Evolutionary conservation across 2,329 filamentous ascomycete species (phyloP).

Genomic region (Cladosporium sp.): DNA sequence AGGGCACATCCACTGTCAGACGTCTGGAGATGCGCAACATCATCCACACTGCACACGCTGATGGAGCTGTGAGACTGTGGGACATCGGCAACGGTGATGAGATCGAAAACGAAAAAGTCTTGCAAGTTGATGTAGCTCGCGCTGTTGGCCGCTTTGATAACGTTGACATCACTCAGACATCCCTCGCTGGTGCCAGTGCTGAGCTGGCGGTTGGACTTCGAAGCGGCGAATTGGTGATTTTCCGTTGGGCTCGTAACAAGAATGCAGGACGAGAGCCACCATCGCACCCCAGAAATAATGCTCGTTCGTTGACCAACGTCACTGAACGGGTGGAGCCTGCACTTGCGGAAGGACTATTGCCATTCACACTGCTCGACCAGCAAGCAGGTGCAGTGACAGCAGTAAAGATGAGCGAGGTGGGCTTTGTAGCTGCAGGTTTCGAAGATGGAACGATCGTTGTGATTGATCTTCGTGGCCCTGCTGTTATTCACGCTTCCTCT

Average conservation of each 20-base stretch:
- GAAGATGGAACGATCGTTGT: constrained; percentile 76
- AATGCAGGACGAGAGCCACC: constrained; percentile 62
- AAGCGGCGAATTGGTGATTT: constrained; percentile 81
- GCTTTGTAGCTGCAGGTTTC: constrained; percentile 84
- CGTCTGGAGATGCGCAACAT: constrained; percentile 80
- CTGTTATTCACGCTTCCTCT: constrained; percentile 72
- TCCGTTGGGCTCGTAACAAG: constrained; percentile 80
- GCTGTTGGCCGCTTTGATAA: constrained; percentile 75
- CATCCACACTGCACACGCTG: constrained; percentile 80
- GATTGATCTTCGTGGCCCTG: constrained; percentile 82
- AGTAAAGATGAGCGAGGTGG: constrained; percentile 81
- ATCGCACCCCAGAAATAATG: constrained; percentile 43
- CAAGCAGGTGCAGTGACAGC: constrained; percentile 76
- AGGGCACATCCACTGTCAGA: constrained; percentile 64
- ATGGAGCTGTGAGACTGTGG: constrained; percentile 89
- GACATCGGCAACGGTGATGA: constrained; percentile 89
- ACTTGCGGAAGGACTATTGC: constrained; percentile 76
- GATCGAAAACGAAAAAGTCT: constrained; percentile 75
- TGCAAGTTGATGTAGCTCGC: constrained; percentile 83
- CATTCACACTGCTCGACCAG: constrained; percentile 76
- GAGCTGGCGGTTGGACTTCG: constrained; percentile 80
- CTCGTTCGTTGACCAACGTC: constrained; percentile 64
- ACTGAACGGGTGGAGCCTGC: constrained; percentile 65
- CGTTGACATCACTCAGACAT: constrained; percentile 73
- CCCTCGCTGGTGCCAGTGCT: constrained; percentile 72